Percentiles rank a stretch among this genome's conserved stretches.
These are phyloP conservation scores for Achlya hypogyna DNA, from an alignment of 352 stramenopile genomes.

Conservation along the genomic window DNA sequence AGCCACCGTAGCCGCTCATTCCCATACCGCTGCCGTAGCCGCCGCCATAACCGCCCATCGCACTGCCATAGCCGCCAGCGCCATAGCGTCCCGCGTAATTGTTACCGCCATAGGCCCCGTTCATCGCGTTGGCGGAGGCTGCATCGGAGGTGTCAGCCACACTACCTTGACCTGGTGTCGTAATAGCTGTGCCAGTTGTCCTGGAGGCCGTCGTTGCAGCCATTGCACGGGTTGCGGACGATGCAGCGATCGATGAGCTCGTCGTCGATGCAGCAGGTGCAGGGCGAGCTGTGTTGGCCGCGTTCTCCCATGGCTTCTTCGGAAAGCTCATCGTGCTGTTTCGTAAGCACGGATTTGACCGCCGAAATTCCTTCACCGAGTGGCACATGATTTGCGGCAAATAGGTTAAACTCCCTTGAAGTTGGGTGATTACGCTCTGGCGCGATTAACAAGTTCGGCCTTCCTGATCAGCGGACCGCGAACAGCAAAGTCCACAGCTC, in stretches of 20 bases:
- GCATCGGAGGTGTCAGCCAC: neutral
- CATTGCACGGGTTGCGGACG: neutral
- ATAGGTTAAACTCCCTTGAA: neutral
- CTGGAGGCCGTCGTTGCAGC: neutral
- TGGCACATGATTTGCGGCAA: too few species aligned
- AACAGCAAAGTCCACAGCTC: too few species aligned
- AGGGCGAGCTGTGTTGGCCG: neutral
- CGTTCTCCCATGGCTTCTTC: conserved; percentile 15
- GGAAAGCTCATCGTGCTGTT: conserved; percentile 18
- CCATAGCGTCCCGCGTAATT: conserved; percentile 25
- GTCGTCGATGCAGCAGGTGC: neutral
- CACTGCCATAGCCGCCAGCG: conserved; percentile 27
- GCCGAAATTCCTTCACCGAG: too few species aligned
- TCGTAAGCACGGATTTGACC: neutral
- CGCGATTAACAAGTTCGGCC: neutral
- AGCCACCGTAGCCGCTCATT: conserved; percentile 27
- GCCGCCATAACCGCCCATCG: conserved; percentile 25
- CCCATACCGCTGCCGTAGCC: neutral
- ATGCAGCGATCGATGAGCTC: neutral
- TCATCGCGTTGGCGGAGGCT: neutral
- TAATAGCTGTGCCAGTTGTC: neutral
- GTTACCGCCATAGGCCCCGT: neutral
- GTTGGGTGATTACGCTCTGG: neutral
- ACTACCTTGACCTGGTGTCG: neutral
- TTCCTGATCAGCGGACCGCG: too few species aligned